Percentiles rank a stretch among this genome's conserved stretches.
phyloP scores from a whole-genome alignment of 202 grass and related monocot genomes.

The Schoenoplectus triqueter region DNA sequence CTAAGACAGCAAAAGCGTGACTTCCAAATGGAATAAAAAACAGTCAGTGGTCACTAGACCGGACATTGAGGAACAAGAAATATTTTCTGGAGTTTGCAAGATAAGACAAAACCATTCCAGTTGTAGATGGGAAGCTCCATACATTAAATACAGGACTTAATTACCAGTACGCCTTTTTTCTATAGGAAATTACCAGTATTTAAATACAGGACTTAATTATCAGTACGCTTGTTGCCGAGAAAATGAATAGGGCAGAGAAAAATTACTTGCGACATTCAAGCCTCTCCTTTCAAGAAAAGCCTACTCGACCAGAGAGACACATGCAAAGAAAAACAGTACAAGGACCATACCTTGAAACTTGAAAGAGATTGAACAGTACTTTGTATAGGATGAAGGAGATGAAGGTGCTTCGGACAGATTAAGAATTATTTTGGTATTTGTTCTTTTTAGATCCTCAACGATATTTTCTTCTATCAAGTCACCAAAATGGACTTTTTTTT shows the following conservation, averaged over 20 bases:
- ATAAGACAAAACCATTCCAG: too few relatives aligned
- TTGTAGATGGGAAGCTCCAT: too few relatives aligned
- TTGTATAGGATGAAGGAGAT: neutral
- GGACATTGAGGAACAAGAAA: too few relatives aligned
- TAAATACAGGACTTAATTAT: neutral
- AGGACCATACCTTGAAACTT: neutral
- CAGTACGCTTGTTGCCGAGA: neutral
- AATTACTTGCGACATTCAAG: neutral
- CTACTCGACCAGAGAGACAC: neutral
- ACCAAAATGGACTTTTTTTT: neutral
- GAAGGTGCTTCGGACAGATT: neutral
- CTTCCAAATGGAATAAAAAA: neutral
- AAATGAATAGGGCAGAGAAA: neutral
- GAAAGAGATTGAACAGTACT: neutral
- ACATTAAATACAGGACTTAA: too few relatives aligned
- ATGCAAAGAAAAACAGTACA: neutral
- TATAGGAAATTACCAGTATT: too few relatives aligned
- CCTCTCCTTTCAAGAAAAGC: neutral
- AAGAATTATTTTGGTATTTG: neutral
- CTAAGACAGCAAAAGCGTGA: neutral
- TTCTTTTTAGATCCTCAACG: neutral
- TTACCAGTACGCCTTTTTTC: too few relatives aligned
- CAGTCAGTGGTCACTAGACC: neutral
- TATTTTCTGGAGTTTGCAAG: too few relatives aligned
- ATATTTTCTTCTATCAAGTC: neutral